Conservation (phyloP, 371 early-diverging fungal genomes). For the Nematocida major region DNA sequence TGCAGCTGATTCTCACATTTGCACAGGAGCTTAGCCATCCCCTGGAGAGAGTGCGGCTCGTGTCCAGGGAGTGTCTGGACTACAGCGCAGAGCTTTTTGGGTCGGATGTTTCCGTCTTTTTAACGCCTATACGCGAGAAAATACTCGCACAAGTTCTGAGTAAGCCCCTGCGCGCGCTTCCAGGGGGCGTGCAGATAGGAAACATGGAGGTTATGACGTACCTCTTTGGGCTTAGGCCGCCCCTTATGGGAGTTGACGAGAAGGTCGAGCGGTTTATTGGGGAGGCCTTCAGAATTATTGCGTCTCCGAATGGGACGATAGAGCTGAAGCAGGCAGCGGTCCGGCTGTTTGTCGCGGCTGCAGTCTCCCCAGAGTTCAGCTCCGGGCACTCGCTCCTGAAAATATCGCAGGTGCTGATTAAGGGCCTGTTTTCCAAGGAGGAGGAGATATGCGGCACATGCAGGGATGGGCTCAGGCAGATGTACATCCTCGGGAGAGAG, state of each 20-base stretch:
- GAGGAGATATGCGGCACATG: conserved; percentile 32
- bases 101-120: conserved; percentile 23
- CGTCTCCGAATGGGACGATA: conserved; percentile 28
- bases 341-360: conserved; percentile 37
- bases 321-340: conserved; percentile 15
- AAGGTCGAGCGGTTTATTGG: conserved; percentile 47
- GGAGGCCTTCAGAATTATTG: conserved; percentile 42
- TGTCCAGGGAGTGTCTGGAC: conserved; percentile 39
- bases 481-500: conserved; percentile 48
- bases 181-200: conserved; percentile 43
- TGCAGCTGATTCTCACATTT: conserved; percentile 38
- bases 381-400: conserved; percentile 8
- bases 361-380: conserved; percentile 33
- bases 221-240: conserved; percentile 39
- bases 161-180: conserved; percentile 41
- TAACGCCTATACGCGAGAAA: conserved; percentile 34
- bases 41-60: neutral
- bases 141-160: conserved; percentile 39
- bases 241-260: conserved; percentile 37
- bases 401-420: conserved; percentile 49
- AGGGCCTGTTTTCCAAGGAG: conserved; percentile 45
- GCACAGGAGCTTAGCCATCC: conserved; percentile 50
- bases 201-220: conserved; percentile 50
- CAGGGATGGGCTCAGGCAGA: conserved; percentile 43
- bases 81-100: conserved; percentile 47